Percentiles rank a stretch among this genome's conserved stretches.
phyloP scores from a whole-genome alignment of 805 yeast species.

The Ascoidea rubescens region DNA sequence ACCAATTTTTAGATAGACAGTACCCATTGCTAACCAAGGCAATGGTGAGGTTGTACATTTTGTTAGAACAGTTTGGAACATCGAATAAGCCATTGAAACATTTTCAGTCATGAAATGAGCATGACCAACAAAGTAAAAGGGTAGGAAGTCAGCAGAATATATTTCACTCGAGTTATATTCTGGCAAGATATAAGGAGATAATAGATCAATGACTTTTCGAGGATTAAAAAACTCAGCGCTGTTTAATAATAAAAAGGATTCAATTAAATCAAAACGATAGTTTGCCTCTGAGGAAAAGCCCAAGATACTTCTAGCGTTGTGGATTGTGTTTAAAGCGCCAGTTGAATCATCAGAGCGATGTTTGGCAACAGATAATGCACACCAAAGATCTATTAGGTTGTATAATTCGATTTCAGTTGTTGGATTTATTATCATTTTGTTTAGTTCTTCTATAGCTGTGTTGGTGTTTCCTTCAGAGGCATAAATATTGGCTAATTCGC shows the following conservation, averaged over 20 bases:
- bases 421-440: slow-evolving; percentile 35
- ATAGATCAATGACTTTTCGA: slow-evolving; percentile 21
- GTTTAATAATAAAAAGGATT: slow-evolving; percentile 33
- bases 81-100: slow-evolving; percentile 39
- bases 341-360: slow-evolving; percentile 35
- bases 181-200: slow-evolving; percentile 20
- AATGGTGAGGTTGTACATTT: slow-evolving; percentile 40
- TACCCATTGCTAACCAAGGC: slow-evolving; percentile 57
- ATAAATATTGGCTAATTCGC: slow-evolving; percentile 42
- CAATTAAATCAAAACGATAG: slow-evolving; percentile 26
- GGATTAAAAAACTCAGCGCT: slow-evolving; percentile 20
- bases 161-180: slow-evolving; percentile 13
- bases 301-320: slow-evolving; percentile 29
- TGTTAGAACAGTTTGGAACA: slow-evolving; percentile 38
- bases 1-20: slow-evolving; percentile 39
- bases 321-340: slow-evolving; percentile 36
- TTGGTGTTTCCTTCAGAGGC: slow-evolving; percentile 36
- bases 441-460: slow-evolving; percentile 33
- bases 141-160: slow-evolving; percentile 35
- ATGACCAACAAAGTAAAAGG: slow-evolving; percentile 40
- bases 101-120: slow-evolving; percentile 33
- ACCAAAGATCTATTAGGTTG: slow-evolving; percentile 38
- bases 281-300: slow-evolving; percentile 24
- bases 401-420: slow-evolving; percentile 29
- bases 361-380: slow-evolving; percentile 35